phyloP scores from a whole-genome alignment of 106 monocot genomes.

The Xerophyta viscosa region DNA sequence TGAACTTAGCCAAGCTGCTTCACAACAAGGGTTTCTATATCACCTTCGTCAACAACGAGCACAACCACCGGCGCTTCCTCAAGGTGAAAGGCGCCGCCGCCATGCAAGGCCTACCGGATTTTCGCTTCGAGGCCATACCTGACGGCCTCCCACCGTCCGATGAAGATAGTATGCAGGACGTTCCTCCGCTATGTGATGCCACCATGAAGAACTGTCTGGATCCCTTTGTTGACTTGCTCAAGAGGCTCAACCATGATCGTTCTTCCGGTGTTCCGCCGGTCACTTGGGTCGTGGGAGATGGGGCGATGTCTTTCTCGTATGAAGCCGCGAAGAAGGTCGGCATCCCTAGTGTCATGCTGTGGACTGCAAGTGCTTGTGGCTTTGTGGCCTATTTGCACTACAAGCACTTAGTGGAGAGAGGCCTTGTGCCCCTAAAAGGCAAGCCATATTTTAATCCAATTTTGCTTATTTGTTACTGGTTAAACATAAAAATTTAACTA shows the following conservation, averaged over 20 bases:
- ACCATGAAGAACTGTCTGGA: background rate
- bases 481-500: background rate
- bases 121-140: constrained; percentile 33
- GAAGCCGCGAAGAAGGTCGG: background rate
- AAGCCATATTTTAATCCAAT: background rate
- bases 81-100: constrained; percentile 14
- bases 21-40: constrained; percentile 46
- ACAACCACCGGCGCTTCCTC: constrained; percentile 53
- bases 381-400: constrained; percentile 6
- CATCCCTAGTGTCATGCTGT: constrained; percentile 9
- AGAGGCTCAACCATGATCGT: constrained; percentile 1
- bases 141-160: constrained; percentile 29
- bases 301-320: background rate
- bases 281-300: background rate
- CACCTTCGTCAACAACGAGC: constrained; percentile 60
- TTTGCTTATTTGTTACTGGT: background rate
- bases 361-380: constrained; percentile 14
- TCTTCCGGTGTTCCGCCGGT: background rate
- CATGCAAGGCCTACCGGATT: constrained; percentile 22
- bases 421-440: constrained; percentile 10
- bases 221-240: constrained; percentile 6
- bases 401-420: constrained; percentile 4
- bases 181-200: constrained; percentile 11
- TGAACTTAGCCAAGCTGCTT: constrained; percentile 41
- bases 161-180: constrained; percentile 1